These are phyloP conservation scores for Fusarium citri DNA, from an alignment of 2,329 filamentous ascomycete species.

Conservation along the genomic window DNA sequence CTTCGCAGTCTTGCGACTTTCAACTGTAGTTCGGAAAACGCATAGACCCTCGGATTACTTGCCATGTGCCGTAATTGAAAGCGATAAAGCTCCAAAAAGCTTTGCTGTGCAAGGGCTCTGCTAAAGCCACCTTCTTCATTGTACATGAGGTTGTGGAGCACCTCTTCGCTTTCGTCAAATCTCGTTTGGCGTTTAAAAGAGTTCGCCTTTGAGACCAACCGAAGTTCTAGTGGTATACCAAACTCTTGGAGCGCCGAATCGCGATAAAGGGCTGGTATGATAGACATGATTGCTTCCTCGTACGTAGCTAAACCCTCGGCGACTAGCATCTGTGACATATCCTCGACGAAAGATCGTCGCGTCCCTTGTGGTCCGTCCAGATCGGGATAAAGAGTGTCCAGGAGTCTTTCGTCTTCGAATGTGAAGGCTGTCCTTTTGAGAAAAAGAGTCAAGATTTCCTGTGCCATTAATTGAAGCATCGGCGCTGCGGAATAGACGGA, in stretches of 20 bases:
- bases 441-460: not conserved
- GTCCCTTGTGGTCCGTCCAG: not conserved
- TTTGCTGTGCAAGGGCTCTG: not conserved
- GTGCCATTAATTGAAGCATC: not conserved
- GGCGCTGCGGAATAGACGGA: not conserved
- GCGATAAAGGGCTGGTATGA: not conserved
- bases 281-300: not conserved
- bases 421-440: not conserved
- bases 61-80: not conserved
- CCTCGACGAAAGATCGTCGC: not conserved
- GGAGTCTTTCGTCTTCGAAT: not conserved
- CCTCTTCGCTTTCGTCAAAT: not conserved
- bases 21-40: not conserved
- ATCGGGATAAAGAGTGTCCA: not conserved
- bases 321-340: not conserved
- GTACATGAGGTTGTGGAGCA: not conserved
- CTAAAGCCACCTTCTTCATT: not conserved
- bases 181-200: not conserved
- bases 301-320: not conserved
- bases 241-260: not conserved
- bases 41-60: not conserved
- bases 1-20: not conserved
- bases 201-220: not conserved
- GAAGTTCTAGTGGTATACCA: not conserved
- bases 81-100: not conserved